Percentiles rank a stretch among this genome's conserved stretches.
Conservation (phyloP, 768 basidiomycete species). For the Podaxis sp. region DNA sequence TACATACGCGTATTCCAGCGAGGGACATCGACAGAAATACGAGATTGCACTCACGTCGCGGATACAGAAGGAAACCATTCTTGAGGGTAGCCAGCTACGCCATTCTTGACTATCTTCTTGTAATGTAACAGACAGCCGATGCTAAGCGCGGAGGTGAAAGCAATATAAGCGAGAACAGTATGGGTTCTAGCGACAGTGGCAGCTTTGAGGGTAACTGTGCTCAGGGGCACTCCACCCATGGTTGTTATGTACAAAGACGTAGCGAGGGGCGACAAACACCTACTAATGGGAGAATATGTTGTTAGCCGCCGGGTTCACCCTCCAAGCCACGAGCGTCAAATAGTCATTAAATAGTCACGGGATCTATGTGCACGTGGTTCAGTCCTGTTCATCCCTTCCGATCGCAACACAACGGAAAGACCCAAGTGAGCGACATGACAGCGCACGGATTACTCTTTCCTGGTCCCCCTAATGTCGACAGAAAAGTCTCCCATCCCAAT, state of each 20-base stretch:
- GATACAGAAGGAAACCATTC: constrained; percentile 94
- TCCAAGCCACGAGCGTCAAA: no score
- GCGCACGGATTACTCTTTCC: neutral
- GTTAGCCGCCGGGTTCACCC: no score
- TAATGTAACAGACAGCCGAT: constrained; percentile 72
- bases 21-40: neutral
- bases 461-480: neutral
- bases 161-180: constrained; percentile 57
- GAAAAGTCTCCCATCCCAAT: constrained; percentile 57
- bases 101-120: constrained; percentile 82
- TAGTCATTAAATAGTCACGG: no score
- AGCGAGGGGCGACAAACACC: no score
- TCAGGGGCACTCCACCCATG: constrained; percentile 10
- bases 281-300: no score
- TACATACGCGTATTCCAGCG: constrained; percentile 22
- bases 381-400: no score
- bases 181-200: constrained; percentile 59
- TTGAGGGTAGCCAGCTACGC: constrained; percentile 73
- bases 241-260: neutral
- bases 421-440: neutral
- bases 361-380: no score
- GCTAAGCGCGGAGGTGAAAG: constrained; percentile 61
- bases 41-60: constrained; percentile 52
- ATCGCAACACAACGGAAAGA: no score
- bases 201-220: constrained; percentile 35